A percentile compares a stretch with the other conserved stretches of the same genome.
phyloP scores from a whole-genome alignment of 352 stramenopile genomes.

The Globisporangium uncinulatum region DNA sequence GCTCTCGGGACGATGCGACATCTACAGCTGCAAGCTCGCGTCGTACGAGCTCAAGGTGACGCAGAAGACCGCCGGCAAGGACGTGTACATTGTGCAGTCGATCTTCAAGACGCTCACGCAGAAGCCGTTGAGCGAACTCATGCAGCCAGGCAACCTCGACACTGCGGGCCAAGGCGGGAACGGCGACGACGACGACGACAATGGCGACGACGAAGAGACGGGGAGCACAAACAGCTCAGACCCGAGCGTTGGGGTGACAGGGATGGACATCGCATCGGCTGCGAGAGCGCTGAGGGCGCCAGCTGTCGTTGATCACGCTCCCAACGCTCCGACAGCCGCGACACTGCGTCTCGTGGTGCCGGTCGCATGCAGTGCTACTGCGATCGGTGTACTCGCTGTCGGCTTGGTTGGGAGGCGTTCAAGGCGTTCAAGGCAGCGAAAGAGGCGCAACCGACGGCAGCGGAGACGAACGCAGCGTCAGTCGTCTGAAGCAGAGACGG shows the following conservation, averaged over 20 bases:
- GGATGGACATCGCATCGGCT: background rate
- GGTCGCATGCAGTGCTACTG: background rate
- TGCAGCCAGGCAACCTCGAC: constrained; percentile 30
- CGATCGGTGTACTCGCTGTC: background rate
- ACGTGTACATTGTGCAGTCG: constrained; percentile 31
- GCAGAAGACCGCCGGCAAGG: constrained; percentile 21
- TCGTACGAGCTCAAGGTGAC: constrained; percentile 37
- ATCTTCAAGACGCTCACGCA: constrained; percentile 32
- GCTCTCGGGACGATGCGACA: constrained; percentile 30
- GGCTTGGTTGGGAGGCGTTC: background rate
- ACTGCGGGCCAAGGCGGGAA: constrained; percentile 5
- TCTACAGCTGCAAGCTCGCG: constrained; percentile 37
- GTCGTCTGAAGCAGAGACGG: background rate
- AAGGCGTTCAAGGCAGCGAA: background rate
- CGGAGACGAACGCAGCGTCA: background rate
- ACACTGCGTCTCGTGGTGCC: background rate
- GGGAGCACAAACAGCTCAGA: background rate
- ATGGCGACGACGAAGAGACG: background rate
- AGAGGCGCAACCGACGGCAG: background rate
- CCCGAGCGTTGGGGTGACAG: background rate
- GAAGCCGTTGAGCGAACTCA: constrained; percentile 26
- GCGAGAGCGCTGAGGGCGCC: background rate
- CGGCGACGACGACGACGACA: background rate
- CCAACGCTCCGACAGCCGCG: background rate
- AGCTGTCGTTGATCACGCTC: no score